Evolutionary conservation across 164 flowering plant species (phyloP).

Genomic region (Berberis thunbergii): DNA sequence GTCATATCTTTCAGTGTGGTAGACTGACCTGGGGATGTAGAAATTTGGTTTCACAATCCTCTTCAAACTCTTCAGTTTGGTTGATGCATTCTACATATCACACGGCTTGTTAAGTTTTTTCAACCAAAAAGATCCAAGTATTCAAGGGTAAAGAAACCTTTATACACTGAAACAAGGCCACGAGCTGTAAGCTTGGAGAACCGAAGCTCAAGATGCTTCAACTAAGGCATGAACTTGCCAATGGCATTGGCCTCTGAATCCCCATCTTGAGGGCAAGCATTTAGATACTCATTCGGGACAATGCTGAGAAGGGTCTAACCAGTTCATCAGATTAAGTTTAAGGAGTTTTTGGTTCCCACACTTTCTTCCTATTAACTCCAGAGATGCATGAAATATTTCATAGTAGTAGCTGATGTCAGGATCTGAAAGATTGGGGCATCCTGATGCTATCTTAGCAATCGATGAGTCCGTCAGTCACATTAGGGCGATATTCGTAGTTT

Average conservation of each 20-base stretch:
- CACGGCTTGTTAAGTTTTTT: neutral
- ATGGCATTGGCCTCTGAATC: slow-evolving; percentile 64
- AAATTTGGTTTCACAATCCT: neutral
- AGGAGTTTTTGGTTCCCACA: neutral
- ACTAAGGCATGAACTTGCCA: slow-evolving; percentile 50
- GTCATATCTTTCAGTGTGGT: neutral
- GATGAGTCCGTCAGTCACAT: neutral
- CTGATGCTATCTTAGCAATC: neutral
- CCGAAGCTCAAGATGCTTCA: slow-evolving; percentile 63
- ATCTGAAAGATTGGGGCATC: neutral
- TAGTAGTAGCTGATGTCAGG: neutral
- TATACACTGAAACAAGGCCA: slow-evolving; percentile 31
- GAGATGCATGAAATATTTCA: neutral
- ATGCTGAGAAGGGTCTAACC: slow-evolving; percentile 65
- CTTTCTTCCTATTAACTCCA: neutral
- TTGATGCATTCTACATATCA: neutral
- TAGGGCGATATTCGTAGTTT: neutral
- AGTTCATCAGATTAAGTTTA: neutral
- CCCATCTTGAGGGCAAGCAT: slow-evolving; percentile 75
- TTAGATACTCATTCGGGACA: slow-evolving; percentile 64
- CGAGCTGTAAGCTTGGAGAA: slow-evolving; percentile 60
- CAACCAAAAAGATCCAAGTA: neutral
- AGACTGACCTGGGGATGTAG: neutral
- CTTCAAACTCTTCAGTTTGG: neutral
- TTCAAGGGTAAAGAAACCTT: neutral